A percentile compares a stretch with the other conserved stretches of the same genome.
These are phyloP conservation scores for Tricladium varicosporioides DNA, from an alignment of 2,329 filamentous ascomycete genomes.

Conservation along the genomic window DNA sequence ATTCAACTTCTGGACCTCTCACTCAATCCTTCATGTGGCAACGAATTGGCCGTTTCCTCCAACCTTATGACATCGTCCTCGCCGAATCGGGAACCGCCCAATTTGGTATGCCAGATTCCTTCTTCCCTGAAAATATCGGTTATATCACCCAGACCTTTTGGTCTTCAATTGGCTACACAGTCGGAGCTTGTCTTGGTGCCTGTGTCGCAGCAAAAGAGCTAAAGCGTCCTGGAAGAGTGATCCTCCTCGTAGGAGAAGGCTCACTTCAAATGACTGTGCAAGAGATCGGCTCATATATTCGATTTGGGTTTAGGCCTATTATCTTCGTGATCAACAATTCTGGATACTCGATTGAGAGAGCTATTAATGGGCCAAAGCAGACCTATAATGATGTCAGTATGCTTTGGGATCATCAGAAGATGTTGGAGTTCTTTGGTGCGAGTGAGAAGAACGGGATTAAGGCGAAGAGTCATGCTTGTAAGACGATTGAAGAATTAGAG, in stretches of 20 bases:
- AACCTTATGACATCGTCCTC: constrained; percentile 52
- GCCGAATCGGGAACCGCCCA: constrained; percentile 57
- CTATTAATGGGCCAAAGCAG: constrained; percentile 53
- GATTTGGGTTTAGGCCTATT: constrained; percentile 46
- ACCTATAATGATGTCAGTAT: constrained; percentile 54
- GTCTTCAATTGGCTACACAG: constrained; percentile 60
- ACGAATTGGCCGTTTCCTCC: constrained; percentile 45
- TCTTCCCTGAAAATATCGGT: constrained; percentile 46
- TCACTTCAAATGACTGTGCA: constrained; percentile 66
- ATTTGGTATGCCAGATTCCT: constrained; percentile 50
- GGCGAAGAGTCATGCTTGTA: constrained; percentile 36
- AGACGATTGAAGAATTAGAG: constrained; percentile 46
- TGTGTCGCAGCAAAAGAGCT: constrained; percentile 51
- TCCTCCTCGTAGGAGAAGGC: constrained; percentile 61
- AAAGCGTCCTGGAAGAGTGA: constrained; percentile 42
- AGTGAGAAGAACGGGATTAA: constrained; percentile 36
- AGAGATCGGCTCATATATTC: constrained; percentile 63
- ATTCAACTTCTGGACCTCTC: constrained; percentile 37
- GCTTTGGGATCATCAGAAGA: constrained; percentile 49
- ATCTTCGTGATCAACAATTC: constrained; percentile 57
- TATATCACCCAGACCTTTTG: constrained; percentile 54
- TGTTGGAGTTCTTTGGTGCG: constrained; percentile 48
- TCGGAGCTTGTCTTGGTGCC: constrained; percentile 55
- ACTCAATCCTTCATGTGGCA: constrained; percentile 50
- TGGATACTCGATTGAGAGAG: constrained; percentile 58